Conservation (phyloP, 1,139 yeast species). For the Geotrichum macrosporum region DNA sequence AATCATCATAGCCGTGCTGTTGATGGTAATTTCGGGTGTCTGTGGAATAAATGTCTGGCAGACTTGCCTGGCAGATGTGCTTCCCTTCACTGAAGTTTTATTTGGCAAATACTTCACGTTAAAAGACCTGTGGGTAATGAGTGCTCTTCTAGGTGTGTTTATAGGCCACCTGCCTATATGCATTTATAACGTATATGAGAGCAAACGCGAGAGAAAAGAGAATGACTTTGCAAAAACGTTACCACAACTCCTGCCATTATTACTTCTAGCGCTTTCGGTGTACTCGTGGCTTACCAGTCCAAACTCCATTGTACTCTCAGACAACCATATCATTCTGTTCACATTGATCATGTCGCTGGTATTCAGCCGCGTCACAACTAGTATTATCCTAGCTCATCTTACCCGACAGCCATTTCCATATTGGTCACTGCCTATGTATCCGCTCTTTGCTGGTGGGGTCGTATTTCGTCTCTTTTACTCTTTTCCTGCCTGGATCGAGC, state of each 20-base stretch:
- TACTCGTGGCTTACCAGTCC: constrained; percentile 39
- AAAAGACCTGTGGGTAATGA: constrained; percentile 36
- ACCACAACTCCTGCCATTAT: constrained; percentile 37
- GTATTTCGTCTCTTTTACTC: constrained; percentile 28
- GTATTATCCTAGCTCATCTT: constrained; percentile 61
- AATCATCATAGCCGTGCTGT: constrained; percentile 55
- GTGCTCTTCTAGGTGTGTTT: constrained; percentile 49
- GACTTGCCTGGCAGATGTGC: constrained; percentile 20
- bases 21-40: constrained; percentile 55
- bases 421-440: constrained; percentile 39
- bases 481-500: constrained; percentile 31
- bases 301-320: constrained; percentile 35
- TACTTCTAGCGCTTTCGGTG: constrained; percentile 30
- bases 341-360: constrained; percentile 60
- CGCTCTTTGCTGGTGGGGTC: constrained; percentile 38
- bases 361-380: constrained; percentile 60
- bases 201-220: constrained; percentile 40
- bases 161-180: constrained; percentile 47
- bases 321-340: constrained; percentile 53
- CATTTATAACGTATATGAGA: constrained; percentile 56
- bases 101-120: constrained; percentile 37
- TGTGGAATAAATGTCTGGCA: constrained; percentile 62
- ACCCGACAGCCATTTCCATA: constrained; percentile 63
- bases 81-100: constrained; percentile 20
- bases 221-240: constrained; percentile 49